phyloP scores from a whole-genome alignment of 257 asterid species.

The Solanum paucissectum region DNA sequence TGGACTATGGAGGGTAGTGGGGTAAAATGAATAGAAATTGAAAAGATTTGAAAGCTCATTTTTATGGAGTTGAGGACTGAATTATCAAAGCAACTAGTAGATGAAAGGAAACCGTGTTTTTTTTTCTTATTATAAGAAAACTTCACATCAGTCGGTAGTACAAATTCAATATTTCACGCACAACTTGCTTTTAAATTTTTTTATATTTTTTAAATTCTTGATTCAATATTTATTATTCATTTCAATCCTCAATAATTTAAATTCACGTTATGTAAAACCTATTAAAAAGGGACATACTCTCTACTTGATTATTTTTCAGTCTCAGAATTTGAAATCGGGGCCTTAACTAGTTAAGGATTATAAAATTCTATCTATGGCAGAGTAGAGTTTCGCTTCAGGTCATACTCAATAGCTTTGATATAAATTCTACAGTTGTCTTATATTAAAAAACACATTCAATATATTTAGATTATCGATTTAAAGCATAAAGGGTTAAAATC shows the following conservation, averaged over 20 bases:
- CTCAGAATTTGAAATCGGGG: fast-evolving
- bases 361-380: fast-evolving
- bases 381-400: neutral
- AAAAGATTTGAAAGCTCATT: neutral
- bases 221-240: fast-evolving
- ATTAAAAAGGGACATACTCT: neutral
- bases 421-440: neutral
- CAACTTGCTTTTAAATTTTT: neutral
- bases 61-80: neutral
- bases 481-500: neutral
- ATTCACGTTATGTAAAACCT: fast-evolving
- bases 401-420: neutral
- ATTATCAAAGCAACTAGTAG: neutral
- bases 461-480: neutral
- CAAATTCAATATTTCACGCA: neutral
- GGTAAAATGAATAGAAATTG: neutral
- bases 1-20: neutral
- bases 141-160: neutral
- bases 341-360: neutral
- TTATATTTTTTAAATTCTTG: neutral
- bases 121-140: neutral
- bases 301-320: neutral
- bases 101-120: slow-evolving; percentile 1
- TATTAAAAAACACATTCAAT: neutral
- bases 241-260: fast-evolving